A percentile compares a stretch with the other conserved stretches of the same genome.
Evolutionary conservation across 805 yeast genomes (phyloP).

Genomic region (Zygoascus biomembranicola): DNA sequence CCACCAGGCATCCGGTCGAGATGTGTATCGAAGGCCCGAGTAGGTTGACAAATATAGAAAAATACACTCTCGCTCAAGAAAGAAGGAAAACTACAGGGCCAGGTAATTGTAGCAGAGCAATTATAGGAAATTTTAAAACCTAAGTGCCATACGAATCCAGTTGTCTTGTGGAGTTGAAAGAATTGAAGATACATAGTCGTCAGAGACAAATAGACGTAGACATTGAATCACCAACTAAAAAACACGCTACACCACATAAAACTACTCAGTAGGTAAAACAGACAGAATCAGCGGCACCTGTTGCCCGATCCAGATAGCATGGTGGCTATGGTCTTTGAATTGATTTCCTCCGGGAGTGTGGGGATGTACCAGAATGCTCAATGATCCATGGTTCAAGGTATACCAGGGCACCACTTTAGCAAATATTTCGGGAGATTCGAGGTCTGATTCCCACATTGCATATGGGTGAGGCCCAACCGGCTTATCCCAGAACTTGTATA

Average conservation of each 20-base stretch:
- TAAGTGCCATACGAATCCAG: too few species aligned
- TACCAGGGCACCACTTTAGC: constrained; percentile 38
- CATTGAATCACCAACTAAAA: too few species aligned
- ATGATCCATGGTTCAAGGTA: constrained; percentile 38
- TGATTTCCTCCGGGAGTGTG: constrained; percentile 30
- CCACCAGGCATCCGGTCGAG: constrained; percentile 75
- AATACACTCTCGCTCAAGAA: too few species aligned
- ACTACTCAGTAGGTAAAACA: neutral
- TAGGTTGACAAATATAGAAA: too few species aligned
- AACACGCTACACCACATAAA: too few species aligned
- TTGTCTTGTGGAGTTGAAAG: too few species aligned
- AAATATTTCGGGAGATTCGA: constrained; percentile 39
- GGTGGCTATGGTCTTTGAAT: constrained; percentile 41
- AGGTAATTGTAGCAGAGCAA: too few species aligned
- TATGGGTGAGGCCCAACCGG: constrained; percentile 54
- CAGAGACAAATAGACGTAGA: too few species aligned
- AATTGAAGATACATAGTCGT: too few species aligned
- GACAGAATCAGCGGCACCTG: constrained; percentile 23
- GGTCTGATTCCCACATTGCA: constrained; percentile 52
- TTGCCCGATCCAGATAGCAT: constrained; percentile 53
- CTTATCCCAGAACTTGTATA: constrained; percentile 38
- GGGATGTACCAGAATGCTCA: constrained; percentile 52
- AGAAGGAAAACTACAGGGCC: too few species aligned
- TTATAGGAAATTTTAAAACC: too few species aligned
- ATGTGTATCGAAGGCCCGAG: constrained; percentile 20